A percentile compares a stretch with the other conserved stretches of the same genome.
Conservation (phyloP, 2,329 filamentous ascomycete genomes). For the Colletotrichum shisoi region DNA sequence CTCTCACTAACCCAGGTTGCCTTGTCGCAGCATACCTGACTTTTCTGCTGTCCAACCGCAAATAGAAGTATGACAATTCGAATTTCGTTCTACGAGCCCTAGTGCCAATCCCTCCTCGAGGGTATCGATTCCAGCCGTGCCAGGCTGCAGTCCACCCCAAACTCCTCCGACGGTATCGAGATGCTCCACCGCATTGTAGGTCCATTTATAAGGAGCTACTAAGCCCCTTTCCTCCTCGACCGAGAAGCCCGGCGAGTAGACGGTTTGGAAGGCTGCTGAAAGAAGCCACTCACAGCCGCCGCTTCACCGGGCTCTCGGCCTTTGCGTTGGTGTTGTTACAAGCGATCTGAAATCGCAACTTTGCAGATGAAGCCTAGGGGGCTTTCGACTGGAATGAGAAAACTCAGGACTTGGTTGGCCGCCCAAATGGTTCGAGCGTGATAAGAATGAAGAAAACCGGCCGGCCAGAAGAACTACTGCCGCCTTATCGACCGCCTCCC, state of each 20-base stretch:
- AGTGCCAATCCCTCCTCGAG: conserved; percentile 5
- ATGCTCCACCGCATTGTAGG: neutral
- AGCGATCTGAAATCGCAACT: conserved; percentile 35
- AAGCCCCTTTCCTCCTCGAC: conserved; percentile 12
- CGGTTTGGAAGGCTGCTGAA: neutral
- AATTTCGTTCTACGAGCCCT: conserved; percentile 11
- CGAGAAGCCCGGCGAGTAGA: conserved; percentile 5
- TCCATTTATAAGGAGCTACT: conserved; percentile 21
- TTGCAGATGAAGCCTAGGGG: conserved; percentile 12
- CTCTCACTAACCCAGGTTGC: conserved; percentile 11
- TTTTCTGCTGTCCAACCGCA: neutral
- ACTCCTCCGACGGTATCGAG: conserved; percentile 17
- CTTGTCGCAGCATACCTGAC: neutral
- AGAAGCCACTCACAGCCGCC: neutral
- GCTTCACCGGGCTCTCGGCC: neutral
- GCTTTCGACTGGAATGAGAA: conserved; percentile 1
- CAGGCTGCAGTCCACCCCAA: conserved; percentile 6
- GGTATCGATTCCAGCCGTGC: conserved; percentile 11
- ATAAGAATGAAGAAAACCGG: conserved; percentile 7
- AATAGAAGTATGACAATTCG: neutral
- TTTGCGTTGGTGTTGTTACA: conserved; percentile 24
- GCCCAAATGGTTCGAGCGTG: neutral
- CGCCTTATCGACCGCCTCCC: neutral
- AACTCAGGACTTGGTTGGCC: neutral
- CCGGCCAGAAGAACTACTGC: conserved; percentile 22